Evolutionary conservation across 1,284 basidiomycete species (phyloP), one percentile per base, ranked within the genome.

Genomic region (Marasmius sp.): DNA sequence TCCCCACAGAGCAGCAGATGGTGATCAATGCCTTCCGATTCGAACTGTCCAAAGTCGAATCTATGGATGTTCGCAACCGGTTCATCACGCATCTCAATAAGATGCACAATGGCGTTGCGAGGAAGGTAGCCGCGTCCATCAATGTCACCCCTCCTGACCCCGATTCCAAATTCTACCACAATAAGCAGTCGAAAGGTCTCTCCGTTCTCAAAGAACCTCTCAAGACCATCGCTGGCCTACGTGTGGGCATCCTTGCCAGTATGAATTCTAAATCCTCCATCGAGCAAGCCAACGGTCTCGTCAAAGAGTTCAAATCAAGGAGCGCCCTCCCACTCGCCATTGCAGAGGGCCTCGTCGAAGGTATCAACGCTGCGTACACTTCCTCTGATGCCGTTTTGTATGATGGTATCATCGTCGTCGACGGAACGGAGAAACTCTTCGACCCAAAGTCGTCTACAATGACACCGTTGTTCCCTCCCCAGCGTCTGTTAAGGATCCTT

Each of bases 1-100:
- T 47, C 3, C 59, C 59, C 2, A 41, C 27, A 6, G 59, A 60
- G 37, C 51, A 60, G 22, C 59, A 60, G 34, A 60, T 60, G 59
- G 47, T 60, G 11, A 33, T 60, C 3, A 34, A 55, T 20, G 59
- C 52, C 22, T 34, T 60, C 22, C 51, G 59, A 12, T 60, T 55
- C 33, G 59, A 60, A 33, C 41, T 60, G 3, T 39, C 52, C 6
- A n/a, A 55, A 18, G 59, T 60, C 8, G 22, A 48, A 18, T 60
- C 59, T 1, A 9, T 54, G 41, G 22, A 41, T 11, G 59, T 60
- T 43, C 39, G 52, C 18, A 7, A n/a, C 6, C 54, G 37, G 27
- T 54, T 60, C 41, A 55, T 60, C 10, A 12, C 27, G 10, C 51
- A 60, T 22, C 52, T 60, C 52, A 60, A 60, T 43, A 47, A 36